Base-by-base conservation (phyloP, 805 yeast species). In the Isabelozyma heimii region DNA sequence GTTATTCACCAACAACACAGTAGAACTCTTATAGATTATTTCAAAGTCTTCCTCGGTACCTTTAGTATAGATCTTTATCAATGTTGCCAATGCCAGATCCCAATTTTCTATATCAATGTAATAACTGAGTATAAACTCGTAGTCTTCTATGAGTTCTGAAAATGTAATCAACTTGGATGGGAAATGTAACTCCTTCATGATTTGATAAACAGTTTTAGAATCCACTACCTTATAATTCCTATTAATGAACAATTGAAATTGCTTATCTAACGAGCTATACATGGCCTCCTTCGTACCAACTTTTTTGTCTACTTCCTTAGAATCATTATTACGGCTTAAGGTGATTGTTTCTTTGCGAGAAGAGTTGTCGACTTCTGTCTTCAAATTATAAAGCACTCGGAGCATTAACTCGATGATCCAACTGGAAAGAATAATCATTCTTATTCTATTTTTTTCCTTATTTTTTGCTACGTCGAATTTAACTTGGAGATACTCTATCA, bases 21-120 rank as follows among this genome's bases (percentile, higher is more conserved):
- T 83, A 0, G 97, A 77, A 51, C 84, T 83, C 52, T 80, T 79
- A 67, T 90, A 89, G 5, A 87, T 77, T 8, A 81, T 47, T 8
- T 57, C 61, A 15, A 56, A 57, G 5, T 60, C 53, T 12, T 49
- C 53, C 1, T 48, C 47, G 14, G 41, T 27, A n/a, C 49, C 41
- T 28, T 0, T 67, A 61, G 0, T 75, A 47, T 76, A 76, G 40
- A 79, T 73, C 37, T 74, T 69, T n/a, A 82, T 57, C 37, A 86
- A 56, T 0, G 83, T 78, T 46, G 80, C 79, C 45, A 89, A 63
- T 0, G 96, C 87, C 48, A 84, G 84, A 12, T 70, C 63, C 96
- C 97, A 94, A 51, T 84, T 78, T 52, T 84, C 86, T 26, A 75
- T 62, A 45, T 83, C 80, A 10, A 91, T 76, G 79, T 91, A 82